A percentile compares a stretch with the other conserved stretches of the same genome.
Conservation (phyloP, 805 yeast genomes). For the Kuraishia hungarica region DNA sequence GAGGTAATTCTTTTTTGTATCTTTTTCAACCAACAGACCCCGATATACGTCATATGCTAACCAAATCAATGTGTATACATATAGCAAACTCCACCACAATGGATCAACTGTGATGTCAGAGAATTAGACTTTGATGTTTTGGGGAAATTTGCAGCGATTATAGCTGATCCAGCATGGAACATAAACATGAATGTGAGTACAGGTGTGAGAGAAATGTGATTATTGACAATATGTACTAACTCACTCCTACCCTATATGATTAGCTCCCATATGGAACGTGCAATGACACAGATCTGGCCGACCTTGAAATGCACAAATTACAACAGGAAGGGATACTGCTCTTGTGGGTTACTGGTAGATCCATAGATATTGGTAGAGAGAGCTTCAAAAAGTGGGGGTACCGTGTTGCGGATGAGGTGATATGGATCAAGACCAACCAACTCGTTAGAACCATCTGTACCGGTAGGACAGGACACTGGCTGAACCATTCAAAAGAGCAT, state of each 20-base stretch:
- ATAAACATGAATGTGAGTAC: slow-evolving; percentile 66
- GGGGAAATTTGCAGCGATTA: slow-evolving; percentile 76
- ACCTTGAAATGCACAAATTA: slow-evolving; percentile 54
- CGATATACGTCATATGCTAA: neutral
- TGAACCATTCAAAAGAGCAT: slow-evolving; percentile 92
- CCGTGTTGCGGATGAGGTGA: slow-evolving; percentile 62
- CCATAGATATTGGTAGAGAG: slow-evolving; percentile 79
- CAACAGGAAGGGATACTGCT: slow-evolving; percentile 81
- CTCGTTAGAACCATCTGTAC: slow-evolving; percentile 84
- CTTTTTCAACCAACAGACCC: neutral
- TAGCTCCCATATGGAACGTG: slow-evolving; percentile 62
- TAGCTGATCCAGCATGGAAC: slow-evolving; percentile 97
- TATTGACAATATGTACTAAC: no score
- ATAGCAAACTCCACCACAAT: slow-evolving; percentile 47
- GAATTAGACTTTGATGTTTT: slow-evolving; percentile 58
- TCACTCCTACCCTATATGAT: no score
- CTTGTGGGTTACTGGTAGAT: slow-evolving; percentile 94
- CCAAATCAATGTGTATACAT: neutral
- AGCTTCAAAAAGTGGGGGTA: slow-evolving; percentile 83
- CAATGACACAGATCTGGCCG: slow-evolving; percentile 65
- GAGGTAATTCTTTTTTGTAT: slow-evolving; percentile 12
- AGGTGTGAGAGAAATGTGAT: neutral
- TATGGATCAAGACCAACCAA: slow-evolving; percentile 91
- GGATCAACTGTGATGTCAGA: slow-evolving; percentile 82
- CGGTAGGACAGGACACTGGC: slow-evolving; percentile 96